Percentiles rank a stretch among this genome's conserved stretches.
These are phyloP conservation scores for Penicillium riverlandense DNA, from an alignment of 495 filamentous ascomycete genomes.

Conservation along the genomic window DNA sequence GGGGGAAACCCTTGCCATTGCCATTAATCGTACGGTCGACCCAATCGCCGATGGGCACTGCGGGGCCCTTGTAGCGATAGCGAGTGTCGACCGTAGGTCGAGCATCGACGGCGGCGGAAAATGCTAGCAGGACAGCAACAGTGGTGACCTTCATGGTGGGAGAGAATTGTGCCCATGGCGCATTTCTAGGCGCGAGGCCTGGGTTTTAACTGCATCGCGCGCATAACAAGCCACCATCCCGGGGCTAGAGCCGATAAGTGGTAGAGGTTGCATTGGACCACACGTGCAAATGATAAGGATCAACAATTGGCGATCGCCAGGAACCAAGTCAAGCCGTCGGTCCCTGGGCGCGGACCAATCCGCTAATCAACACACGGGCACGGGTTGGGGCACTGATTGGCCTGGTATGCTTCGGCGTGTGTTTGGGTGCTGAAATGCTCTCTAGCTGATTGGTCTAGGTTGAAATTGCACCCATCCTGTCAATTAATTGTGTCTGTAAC, in stretches of 20 bases:
- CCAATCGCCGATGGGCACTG: slow-evolving; percentile 44
- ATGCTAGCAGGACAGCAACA: slow-evolving; percentile 10
- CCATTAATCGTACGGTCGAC: slow-evolving; percentile 42
- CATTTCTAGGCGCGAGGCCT: not conserved
- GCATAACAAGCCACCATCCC: not conserved
- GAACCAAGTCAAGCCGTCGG: not conserved
- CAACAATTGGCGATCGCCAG: not conserved
- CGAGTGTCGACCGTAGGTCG: slow-evolving; percentile 27
- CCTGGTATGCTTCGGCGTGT: not conserved
- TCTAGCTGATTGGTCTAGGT: not conserved
- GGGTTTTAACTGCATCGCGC: slow-evolving; percentile 1
- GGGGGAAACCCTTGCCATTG: slow-evolving; percentile 45
- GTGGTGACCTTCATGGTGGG: slow-evolving; percentile 16
- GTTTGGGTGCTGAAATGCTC: not conserved
- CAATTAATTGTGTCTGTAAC: no score
- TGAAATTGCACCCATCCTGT: not conserved
- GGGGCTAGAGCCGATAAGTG: no score
- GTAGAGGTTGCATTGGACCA: no score
- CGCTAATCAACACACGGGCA: slow-evolving; percentile 1
- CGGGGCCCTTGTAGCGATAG: slow-evolving; percentile 41
- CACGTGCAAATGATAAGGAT: no score
- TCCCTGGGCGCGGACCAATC: not conserved
- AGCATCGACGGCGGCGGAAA: slow-evolving; percentile 16
- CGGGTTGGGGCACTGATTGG: not conserved
- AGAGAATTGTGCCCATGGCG: not conserved